Evolutionary conservation across 257 asterid species (phyloP).

Genomic region (Mentha longifolia): DNA sequence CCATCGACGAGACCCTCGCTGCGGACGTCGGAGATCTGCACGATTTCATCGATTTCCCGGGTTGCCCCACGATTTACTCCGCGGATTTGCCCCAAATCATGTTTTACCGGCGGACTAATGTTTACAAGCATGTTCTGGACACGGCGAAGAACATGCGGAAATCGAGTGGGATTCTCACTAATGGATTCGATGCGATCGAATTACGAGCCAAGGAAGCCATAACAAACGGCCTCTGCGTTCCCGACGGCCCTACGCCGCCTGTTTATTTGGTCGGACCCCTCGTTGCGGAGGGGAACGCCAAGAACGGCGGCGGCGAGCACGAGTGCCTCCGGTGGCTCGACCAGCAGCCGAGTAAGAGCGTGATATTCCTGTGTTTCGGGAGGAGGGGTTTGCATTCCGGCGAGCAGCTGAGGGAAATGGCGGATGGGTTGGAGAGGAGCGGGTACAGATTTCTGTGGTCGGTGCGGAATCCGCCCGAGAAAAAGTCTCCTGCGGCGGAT

Average conservation of each 20-base stretch:
- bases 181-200: conserved; percentile 41
- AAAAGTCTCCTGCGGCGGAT: neutral
- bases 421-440: neutral
- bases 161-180: conserved; percentile 36
- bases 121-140: conserved; percentile 31
- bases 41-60: conserved; percentile 33
- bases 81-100: conserved; percentile 28
- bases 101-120: conserved; percentile 30
- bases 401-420: conserved; percentile 7
- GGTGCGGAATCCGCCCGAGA: conserved; percentile 16
- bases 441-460: conserved; percentile 18
- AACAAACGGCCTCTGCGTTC: conserved; percentile 41
- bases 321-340: conserved; percentile 24
- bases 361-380: conserved; percentile 18
- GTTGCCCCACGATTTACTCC: conserved; percentile 34
- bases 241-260: conserved; percentile 51
- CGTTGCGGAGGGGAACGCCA: neutral
- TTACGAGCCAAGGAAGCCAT: conserved; percentile 40
- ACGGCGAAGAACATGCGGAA: conserved; percentile 30
- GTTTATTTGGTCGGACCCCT: conserved; percentile 52
- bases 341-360: conserved; percentile 9
- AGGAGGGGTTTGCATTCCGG: conserved; percentile 13
- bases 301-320: conserved; percentile 26
- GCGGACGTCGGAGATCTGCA: neutral
- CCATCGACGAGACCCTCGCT: conserved; percentile 25